A percentile compares a stretch with the other conserved stretches of the same genome.
Evolutionary conservation across 371 early-diverging fungal genomes (phyloP).

Genomic region (Mortierella sp.): DNA sequence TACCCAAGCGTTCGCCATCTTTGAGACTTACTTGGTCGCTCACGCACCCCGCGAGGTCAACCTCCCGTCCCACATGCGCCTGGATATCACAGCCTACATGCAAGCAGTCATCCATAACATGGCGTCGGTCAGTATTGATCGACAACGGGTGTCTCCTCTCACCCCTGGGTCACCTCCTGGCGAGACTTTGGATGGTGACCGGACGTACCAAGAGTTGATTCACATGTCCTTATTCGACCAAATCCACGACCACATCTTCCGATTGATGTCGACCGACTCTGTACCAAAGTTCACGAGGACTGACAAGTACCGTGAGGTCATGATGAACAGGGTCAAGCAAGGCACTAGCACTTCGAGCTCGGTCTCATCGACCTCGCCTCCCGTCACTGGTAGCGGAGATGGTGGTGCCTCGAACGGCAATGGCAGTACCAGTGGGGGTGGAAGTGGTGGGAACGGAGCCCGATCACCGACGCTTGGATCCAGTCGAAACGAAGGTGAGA

Average conservation of each 20-base stretch:
- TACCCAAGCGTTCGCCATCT: conserved; percentile 44
- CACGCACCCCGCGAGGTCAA: conserved; percentile 48
- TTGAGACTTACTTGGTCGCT: conserved; percentile 33
- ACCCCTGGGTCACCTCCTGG: neutral
- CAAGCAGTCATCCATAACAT: conserved; percentile 52
- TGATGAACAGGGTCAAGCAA: conserved; percentile 53
- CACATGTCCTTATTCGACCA: conserved; percentile 71
- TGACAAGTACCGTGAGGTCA: conserved; percentile 65
- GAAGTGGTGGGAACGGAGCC: neutral
- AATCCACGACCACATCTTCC: conserved; percentile 80
- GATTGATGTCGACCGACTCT: conserved; percentile 83
- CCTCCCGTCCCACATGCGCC: conserved; percentile 50
- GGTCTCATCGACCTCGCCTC: conserved; percentile 1
- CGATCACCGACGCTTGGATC: conserved; percentile 21
- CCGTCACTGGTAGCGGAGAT: neutral
- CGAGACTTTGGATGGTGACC: neutral
- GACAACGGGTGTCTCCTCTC: conserved; percentile 7
- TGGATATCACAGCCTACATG: conserved; percentile 51
- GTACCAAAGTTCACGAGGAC: conserved; percentile 86
- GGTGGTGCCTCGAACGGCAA: conserved; percentile 1
- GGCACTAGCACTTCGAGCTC: conserved; percentile 11
- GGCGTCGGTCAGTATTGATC: conserved; percentile 16
- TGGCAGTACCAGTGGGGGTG: neutral
- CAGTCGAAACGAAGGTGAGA: conserved; percentile 53
- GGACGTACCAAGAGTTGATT: conserved; percentile 54